A percentile compares a stretch with the other conserved stretches of the same genome.
These are phyloP conservation scores for Ogataea nitratoaversa DNA, from an alignment of 805 yeast genomes.

Conservation along the genomic window DNA sequence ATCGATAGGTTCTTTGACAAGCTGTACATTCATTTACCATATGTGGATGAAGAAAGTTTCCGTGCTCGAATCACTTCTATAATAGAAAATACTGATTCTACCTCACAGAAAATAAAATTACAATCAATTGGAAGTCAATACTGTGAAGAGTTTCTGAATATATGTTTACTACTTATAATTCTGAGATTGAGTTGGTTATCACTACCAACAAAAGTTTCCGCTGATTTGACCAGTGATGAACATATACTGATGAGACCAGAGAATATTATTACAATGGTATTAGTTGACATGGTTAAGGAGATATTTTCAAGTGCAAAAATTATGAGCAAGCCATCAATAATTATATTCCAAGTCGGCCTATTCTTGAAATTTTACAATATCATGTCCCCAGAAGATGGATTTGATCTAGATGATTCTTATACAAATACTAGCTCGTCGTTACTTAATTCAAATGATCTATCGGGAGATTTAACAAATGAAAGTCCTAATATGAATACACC, in stretches of 20 bases:
- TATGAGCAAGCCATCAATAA: slow-evolving; percentile 41
- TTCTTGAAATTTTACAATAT: slow-evolving; percentile 52
- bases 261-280: slow-evolving; percentile 36
- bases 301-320: slow-evolving; percentile 39
- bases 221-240: slow-evolving; percentile 30
- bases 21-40: slow-evolving; percentile 64
- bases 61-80: slow-evolving; percentile 39
- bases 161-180: slow-evolving; percentile 50
- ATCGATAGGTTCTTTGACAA: slow-evolving; percentile 55
- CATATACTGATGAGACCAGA: slow-evolving; percentile 34
- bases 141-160: slow-evolving; percentile 41
- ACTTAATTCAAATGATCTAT: slow-evolving; percentile 30
- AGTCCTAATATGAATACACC: slow-evolving; percentile 34
- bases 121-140: slow-evolving; percentile 31
- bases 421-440: slow-evolving; percentile 24
- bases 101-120: slow-evolving; percentile 27
- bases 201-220: slow-evolving; percentile 37
- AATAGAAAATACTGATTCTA: slow-evolving; percentile 39
- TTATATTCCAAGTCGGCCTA: slow-evolving; percentile 56
- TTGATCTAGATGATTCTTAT: slow-evolving; percentile 38
- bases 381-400: slow-evolving; percentile 55
- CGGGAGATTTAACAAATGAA: slow-evolving; percentile 33
- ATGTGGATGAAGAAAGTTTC: slow-evolving; percentile 54
- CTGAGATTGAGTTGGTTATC: slow-evolving; percentile 55
- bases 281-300: slow-evolving; percentile 43